Conservation (phyloP, 2,329 filamentous ascomycete species). For the Chrysoporthe deuterocubensis region DNA sequence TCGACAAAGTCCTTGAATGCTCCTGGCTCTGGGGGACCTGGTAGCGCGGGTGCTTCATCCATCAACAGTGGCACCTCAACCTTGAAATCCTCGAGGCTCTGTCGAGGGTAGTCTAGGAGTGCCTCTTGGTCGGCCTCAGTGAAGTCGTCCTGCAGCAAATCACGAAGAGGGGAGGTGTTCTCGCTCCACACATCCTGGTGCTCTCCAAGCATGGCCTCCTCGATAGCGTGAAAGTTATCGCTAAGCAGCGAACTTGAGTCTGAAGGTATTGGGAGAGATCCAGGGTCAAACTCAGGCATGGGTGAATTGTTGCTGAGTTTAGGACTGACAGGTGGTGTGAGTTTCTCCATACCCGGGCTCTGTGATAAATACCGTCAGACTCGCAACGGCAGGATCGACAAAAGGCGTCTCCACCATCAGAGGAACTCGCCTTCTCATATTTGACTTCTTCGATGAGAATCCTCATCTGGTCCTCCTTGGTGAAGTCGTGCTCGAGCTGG, state of each 20-base stretch:
- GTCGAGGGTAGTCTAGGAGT: background rate
- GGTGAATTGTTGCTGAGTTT: constrained; percentile 22
- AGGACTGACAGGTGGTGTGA: constrained; percentile 36
- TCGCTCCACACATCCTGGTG: constrained; percentile 32
- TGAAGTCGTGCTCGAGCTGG: constrained; percentile 30
- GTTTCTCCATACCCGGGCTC: constrained; percentile 25
- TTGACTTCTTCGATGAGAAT: constrained; percentile 24
- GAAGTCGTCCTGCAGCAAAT: constrained; percentile 10
- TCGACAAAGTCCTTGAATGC: constrained; percentile 30
- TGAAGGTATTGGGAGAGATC: constrained; percentile 32
- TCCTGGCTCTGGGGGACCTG: background rate
- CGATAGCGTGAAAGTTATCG: constrained; percentile 33
- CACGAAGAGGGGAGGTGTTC: constrained; percentile 28
- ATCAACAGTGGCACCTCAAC: constrained; percentile 34
- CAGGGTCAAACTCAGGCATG: constrained; percentile 29
- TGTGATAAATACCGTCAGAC: constrained; percentile 1
- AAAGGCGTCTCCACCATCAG: background rate
- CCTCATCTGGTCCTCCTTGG: constrained; percentile 27
- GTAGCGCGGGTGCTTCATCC: constrained; percentile 10
- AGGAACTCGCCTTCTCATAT: constrained; percentile 32
- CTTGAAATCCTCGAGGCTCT: constrained; percentile 29
- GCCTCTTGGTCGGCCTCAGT: constrained; percentile 21
- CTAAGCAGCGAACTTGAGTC: constrained; percentile 31
- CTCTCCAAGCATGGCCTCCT: constrained; percentile 31
- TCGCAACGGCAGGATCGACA: background rate